These are phyloP conservation scores for Gentiana straminea DNA, from an alignment of 257 asterid genomes.

Conservation along the genomic window DNA sequence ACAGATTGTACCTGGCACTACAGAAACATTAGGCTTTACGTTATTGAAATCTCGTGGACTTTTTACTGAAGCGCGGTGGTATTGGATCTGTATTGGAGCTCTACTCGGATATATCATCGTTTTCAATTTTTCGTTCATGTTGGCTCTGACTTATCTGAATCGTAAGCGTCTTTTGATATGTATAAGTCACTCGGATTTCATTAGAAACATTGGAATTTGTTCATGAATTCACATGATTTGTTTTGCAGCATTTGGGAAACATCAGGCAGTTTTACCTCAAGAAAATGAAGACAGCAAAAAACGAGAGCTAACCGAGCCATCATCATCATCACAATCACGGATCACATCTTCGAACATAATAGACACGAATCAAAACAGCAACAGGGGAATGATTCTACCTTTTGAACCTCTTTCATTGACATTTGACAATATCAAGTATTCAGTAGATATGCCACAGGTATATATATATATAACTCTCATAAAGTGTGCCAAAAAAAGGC, in stretches of 20 bases:
- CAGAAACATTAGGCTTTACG: slow-evolving; percentile 45
- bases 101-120: slow-evolving; percentile 42
- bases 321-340: slow-evolving; percentile 4
- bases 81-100: slow-evolving; percentile 76
- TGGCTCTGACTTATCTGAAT: slow-evolving; percentile 59
- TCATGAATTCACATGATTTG: not conserved
- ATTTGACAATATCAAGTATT: slow-evolving; percentile 52
- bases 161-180: slow-evolving; percentile 29
- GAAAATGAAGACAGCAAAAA: slow-evolving; percentile 29
- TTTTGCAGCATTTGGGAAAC: slow-evolving; percentile 60
- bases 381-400: slow-evolving; percentile 79
- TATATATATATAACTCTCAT: not conserved
- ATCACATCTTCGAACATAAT: slow-evolving; percentile 17
- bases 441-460: slow-evolving; percentile 91
- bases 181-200: no score
- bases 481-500: no score
- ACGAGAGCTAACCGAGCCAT: slow-evolving; percentile 22
- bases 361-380: slow-evolving; percentile 28
- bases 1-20: slow-evolving; percentile 38
- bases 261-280: slow-evolving; percentile 34
- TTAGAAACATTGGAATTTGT: not conserved
- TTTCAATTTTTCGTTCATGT: slow-evolving; percentile 37
- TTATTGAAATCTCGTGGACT: slow-evolving; percentile 53
- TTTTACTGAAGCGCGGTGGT: slow-evolving; percentile 55
- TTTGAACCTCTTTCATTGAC: slow-evolving; percentile 67